Base-by-base conservation (phyloP, 306 rosid species). In the Canavalia ensiformis region DNA sequence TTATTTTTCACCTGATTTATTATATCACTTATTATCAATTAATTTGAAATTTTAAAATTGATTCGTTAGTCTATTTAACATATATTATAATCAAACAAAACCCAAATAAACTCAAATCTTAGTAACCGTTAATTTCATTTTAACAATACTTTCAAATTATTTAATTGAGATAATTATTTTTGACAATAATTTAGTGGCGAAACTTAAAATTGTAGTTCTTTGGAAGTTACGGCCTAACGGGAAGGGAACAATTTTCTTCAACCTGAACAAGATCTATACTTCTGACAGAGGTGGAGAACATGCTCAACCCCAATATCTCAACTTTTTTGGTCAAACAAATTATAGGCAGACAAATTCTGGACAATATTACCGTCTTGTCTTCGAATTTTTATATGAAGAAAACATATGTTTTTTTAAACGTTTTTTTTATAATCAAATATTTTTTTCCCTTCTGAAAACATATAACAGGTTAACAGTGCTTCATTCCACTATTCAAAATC, bases 391-490 rank as follows among this genome's bases (percentile, higher is more conserved):
- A 2, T 57, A 7, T 57, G 10, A 7, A 8, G 35, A 1, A 2
- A 28, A 57, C 11, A 6, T 25, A 25, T 54, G 59, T 12, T 29
- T 57, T 29, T 29, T 8, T 47, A 28, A 29, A 57, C 37, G 7
- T 57, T 57, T 62, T 62, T 10, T 10, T 11, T 18, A 18, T 18
- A 18, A 33, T 30, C 65, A 62, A 62, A 62, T 62, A 12, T 9
- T 11, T 62, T 62, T 28, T 8, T 13, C 12, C 37, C 64, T 57
- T 30, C 37, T 57, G 29, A 25, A 9, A 7, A 57, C 10, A 30
- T 62, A 28, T 33, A 60, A 64, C 11, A n/a, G 34, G n/a, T n/a
- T 63, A 65, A 13, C 45, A 41, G n/a, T 31, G 51, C 77, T n/a
- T 56, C 13, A 11, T 12, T 39, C 3, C 28, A 62, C 55, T 49